These are phyloP conservation scores for Lyophyllum decastes DNA, from an alignment of 768 basidiomycete species.

Conservation along the genomic window DNA sequence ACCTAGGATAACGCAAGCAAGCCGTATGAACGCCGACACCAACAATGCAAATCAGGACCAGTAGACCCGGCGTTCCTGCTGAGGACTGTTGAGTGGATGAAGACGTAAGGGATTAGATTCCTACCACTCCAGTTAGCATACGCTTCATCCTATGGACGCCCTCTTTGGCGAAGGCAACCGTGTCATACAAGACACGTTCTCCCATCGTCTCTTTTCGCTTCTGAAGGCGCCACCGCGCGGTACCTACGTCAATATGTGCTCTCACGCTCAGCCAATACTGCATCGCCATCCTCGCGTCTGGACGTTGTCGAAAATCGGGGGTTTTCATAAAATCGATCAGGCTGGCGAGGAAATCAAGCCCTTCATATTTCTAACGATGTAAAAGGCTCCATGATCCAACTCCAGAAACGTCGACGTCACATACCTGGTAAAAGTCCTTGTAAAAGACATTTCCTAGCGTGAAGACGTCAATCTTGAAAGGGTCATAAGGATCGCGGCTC, in stretches of 20 bases:
- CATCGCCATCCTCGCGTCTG: conserved; percentile 22
- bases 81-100: not conserved
- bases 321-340: conserved; percentile 27
- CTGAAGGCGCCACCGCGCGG: conserved; percentile 12
- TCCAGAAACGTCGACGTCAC: not conserved
- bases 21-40: too few species aligned
- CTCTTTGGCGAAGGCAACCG: not conserved
- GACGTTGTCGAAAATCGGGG: conserved; percentile 17
- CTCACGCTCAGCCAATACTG: conserved; percentile 21
- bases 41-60: not conserved
- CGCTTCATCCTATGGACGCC: conserved; percentile 2
- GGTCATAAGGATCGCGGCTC: not conserved
- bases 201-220: not conserved
- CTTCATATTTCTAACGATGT: conserved; percentile 21
- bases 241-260: not conserved
- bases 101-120: not conserved
- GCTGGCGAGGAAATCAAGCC: conserved; percentile 26
- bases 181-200: conserved; percentile 1
- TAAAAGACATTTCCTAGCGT: conserved; percentile 10
- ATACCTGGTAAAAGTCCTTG: conserved; percentile 22
- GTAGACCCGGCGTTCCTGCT: not conserved
- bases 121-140: not conserved
- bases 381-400: not conserved
- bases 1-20: too few species aligned
- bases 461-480: conserved; percentile 12